Base-by-base conservation (phyloP, 169 alveolate species). In the Plasmodium chabaudi region DNA sequence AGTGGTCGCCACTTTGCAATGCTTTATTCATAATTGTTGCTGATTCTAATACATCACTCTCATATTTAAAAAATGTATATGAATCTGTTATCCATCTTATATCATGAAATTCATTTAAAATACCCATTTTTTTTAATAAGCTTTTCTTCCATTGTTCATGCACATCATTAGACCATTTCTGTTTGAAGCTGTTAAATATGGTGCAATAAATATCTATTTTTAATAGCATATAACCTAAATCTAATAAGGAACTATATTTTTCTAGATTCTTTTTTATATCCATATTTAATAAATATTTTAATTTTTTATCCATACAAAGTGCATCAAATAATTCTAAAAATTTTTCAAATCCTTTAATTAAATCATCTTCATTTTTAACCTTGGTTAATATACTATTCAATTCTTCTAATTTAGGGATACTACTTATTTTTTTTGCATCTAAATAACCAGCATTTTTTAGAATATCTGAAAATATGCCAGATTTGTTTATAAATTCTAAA, bases 71-170 rank as follows among this genome's bases (percentile, higher is more conserved):
- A 51, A 68, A 47, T 15, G 79, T 60, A 23, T 72, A 67, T 6
- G 82, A 67, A 68, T 75, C 88, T 9, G 87, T 87, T n/a, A 55
- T 71, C 88, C 88, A 75, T 72, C 71, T 69, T 63, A 87, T 59
- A 44, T 72, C 74, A 61, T 67, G 34, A 47, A 87, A 75, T 34
- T 87, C 92, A 42, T 87, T 87, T 10, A 72, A 42, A 42, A 87
- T 75, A 0, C 92, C 92, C 12, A 87, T 63, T 49, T 72, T 79
- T 57, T 87, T 75, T 47, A 87, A 23, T 25, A 87, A 64, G 15
- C 27, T 87, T 53, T 67, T 71, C 42, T 68, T 71, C 88, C 88
- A 82, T 42, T 82, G 84, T 9, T 82, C 72, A 65, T 67, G 90
- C n/a, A 17, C 53, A 67, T 34, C 53, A 23, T 15, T 56, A n/a